Evolutionary conservation across 2,329 filamentous ascomycete genomes (phyloP).

Genomic region (Calycina herbarum): DNA sequence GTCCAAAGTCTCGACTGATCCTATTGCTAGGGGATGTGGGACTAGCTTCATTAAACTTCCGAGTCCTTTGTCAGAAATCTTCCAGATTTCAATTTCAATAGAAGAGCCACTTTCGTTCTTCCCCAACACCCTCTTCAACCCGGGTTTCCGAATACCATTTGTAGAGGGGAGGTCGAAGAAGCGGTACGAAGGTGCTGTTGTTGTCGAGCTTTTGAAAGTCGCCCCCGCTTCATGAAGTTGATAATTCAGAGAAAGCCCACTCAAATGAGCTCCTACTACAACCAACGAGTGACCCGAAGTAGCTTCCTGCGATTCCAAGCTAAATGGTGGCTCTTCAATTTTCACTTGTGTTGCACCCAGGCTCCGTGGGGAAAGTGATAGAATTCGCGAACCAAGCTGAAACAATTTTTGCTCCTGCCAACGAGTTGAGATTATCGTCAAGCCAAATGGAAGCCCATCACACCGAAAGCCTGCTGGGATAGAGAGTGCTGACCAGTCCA

Average conservation of each 20-base stretch:
- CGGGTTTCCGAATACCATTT: constrained; percentile 35
- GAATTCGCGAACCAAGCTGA: constrained; percentile 16
- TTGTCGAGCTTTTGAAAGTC: constrained; percentile 29
- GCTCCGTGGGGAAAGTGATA: background rate
- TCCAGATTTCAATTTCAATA: constrained; percentile 42
- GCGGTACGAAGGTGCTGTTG: constrained; percentile 37
- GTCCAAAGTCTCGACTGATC: constrained; percentile 39
- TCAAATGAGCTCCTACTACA: constrained; percentile 41
- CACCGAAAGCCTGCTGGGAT: constrained; percentile 44
- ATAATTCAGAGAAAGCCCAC: constrained; percentile 39
- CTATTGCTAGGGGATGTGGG: constrained; percentile 39
- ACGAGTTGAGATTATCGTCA: constrained; percentile 41
- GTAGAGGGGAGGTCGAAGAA: constrained; percentile 34
- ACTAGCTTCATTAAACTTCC: constrained; percentile 40
- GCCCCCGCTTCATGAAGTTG: constrained; percentile 39
- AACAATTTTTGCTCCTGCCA: constrained; percentile 40
- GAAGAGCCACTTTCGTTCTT: constrained; percentile 26
- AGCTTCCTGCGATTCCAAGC: background rate
- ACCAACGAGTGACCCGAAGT: constrained; percentile 26
- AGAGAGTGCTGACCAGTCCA: constrained; percentile 55
- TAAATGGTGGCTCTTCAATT: background rate
- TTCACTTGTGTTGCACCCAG: constrained; percentile 1
- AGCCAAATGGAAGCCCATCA: constrained; percentile 42
- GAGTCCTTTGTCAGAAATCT: constrained; percentile 34
- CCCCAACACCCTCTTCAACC: constrained; percentile 34